Base-by-base conservation (phyloP, 352 stramenopile genomes). In the Pythium volutum region DNA sequence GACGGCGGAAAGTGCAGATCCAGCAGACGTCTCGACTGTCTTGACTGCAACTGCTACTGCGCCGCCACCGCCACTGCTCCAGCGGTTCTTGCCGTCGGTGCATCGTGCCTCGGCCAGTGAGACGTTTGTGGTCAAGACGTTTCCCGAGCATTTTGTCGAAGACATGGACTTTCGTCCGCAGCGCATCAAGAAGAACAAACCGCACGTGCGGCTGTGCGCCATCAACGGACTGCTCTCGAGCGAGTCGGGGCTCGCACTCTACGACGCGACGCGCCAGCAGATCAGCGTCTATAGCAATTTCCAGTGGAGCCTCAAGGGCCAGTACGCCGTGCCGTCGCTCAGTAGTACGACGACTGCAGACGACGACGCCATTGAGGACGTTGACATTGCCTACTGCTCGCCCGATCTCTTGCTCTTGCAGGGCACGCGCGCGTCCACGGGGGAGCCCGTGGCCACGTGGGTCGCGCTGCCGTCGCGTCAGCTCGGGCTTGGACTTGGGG, bases 351-450 rank as follows among this genome's bases (percentile, higher is more conserved):
- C 43, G 4, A n/a, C 2, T 9, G 29, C 46, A 14, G 31, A 47
- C 11, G 33, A 16, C 16, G 22, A 54, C 11, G n/a, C 7, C 12
- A 18, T 55, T 0, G 47, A 70, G 18, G 71, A 89, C 27, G 71
- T 91, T 15, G 77, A 90, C 15, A 64, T 95, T 23, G 76, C 71
- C 6, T 94, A 93, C 67, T 92, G 82, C 54, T 93, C 87, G 33
- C 84, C 79, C 1, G 84, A 95, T 42, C 62, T 95, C 22, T 81
- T 94, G 76, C 67, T 95, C n/a, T 66, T 95, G 4, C 87, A 93
- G 63, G 87, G 75, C 9, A 73, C 59, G 8, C 75, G 53, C 4
- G 59, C 68, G 9, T 55, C 66, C 14, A 72, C 71, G 0, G 64
- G 73, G 23, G 34, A 73, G 55, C 76, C 62, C 31, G 67, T 95